Percentiles rank a stretch among this genome's conserved stretches.
These are phyloP conservation scores for Amanita pseudoporphyria DNA, from an alignment of 768 basidiomycete genomes.

Conservation along the genomic window DNA sequence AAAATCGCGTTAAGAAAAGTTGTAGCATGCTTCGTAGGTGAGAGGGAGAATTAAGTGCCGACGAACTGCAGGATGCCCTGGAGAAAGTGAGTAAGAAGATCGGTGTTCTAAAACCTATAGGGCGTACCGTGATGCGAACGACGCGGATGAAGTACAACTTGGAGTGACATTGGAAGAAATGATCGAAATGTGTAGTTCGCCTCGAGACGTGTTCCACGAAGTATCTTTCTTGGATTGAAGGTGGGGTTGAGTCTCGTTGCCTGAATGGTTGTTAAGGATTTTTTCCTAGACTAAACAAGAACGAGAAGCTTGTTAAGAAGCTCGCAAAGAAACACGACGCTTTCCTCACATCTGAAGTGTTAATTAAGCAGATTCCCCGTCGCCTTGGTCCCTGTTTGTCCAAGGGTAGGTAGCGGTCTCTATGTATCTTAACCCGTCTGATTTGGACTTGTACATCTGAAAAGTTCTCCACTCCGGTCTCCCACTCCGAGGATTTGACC, in stretches of 20 bases:
- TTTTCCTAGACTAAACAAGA: slow-evolving; percentile 86
- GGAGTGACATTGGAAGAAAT: slow-evolving; percentile 72
- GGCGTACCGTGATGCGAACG: slow-evolving; percentile 10
- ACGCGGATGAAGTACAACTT: slow-evolving; percentile 28
- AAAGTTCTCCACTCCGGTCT: slow-evolving; percentile 97
- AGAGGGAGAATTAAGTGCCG: slow-evolving; percentile 29
- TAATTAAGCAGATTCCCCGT: slow-evolving; percentile 99
- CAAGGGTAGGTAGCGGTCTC: too few relatives aligned
- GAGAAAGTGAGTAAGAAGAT: slow-evolving; percentile 36
- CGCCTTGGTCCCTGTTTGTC: slow-evolving; percentile 98
- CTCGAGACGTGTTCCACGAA: slow-evolving; percentile 43
- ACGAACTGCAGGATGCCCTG: slow-evolving; percentile 36
- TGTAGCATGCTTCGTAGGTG: slow-evolving; percentile 44
- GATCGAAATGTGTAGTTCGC: slow-evolving; percentile 54
- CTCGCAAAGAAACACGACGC: slow-evolving; percentile 99
- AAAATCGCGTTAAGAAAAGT: slow-evolving; percentile 62
- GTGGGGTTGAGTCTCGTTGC: too few relatives aligned
- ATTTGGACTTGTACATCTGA: slow-evolving; percentile 67
- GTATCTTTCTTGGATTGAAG: slow-evolving; percentile 76
- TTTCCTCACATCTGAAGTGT: slow-evolving; percentile 92
- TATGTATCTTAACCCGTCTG: too few relatives aligned
- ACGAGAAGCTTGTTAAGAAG: slow-evolving; percentile 99
- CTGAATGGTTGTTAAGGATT: too few relatives aligned
- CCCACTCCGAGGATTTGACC: slow-evolving; percentile 80
- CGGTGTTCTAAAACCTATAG: slow-evolving; percentile 43